Base-by-base conservation (phyloP, 225 moss, liverwort and hornwort species). In the Sphagnum tenellum region DNA sequence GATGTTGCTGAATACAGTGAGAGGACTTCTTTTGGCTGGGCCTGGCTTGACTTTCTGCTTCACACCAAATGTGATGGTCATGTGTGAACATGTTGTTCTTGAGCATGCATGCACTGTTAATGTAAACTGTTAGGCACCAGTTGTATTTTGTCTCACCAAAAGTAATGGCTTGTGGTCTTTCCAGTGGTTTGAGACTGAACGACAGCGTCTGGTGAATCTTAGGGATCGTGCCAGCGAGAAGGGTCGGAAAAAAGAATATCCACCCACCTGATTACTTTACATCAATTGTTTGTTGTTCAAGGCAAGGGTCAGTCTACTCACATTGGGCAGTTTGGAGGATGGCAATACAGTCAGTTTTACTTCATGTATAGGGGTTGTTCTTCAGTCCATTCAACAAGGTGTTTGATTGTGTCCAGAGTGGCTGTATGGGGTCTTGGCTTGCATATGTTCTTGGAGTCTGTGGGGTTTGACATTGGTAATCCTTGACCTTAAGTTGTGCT, bases 191-290 rank as follows among this genome's bases (percentile, higher is more conserved):
- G 94, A 95, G 76, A 91, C 71, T n/a, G 91, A 95, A 78, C 85
- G 76, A 66, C 89, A 91, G 66, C 81, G 89, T 62, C 84, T 95
- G 46, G 72, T 82, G 52, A 95, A 91, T 63, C 91, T 95, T 50
- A 73, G 91, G 59, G 91, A 95, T 74, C 94, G 91, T 61, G 94
- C 91, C 2, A 95, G 91, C 62, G 94, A 95, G 82, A 89, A 91
- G 69, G 94, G 94, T 44, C 80, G 91, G 54, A 95, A 95, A 76
- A 95, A 90, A 74, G 91, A 95, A 95, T 94, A 94, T 94, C 94
- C 91, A 83, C 56, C 54, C 73, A 5, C 13, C 12, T 45, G 65
- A 29, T 64, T 60, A 45, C 29, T 6, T 7, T 65, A 60, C 51
- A 50, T 67, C 61, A 9, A 50, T n/a, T 11, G 6, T 59, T 54